A percentile compares a stretch with the other conserved stretches of the same genome.
Conservation (phyloP, 2,329 filamentous ascomycete genomes). For the Tolypocladium inflatum region DNA sequence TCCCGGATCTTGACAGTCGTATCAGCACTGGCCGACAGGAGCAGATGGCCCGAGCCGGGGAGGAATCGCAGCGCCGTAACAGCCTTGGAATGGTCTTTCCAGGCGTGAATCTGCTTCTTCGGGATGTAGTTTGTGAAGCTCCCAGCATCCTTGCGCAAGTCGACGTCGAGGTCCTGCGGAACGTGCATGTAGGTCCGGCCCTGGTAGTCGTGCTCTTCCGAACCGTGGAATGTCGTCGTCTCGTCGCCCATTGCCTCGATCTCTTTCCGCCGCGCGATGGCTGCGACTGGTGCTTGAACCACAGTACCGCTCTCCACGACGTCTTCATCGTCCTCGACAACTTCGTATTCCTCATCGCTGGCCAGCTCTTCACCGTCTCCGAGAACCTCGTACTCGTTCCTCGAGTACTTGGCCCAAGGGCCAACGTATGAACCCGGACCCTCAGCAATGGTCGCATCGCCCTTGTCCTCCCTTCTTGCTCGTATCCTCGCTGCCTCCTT, state of each 20-base stretch:
- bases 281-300: constrained; percentile 43
- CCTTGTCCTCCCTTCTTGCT: constrained; percentile 74
- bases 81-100: constrained; percentile 74
- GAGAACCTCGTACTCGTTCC: constrained; percentile 64
- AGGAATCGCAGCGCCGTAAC: constrained; percentile 89
- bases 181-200: constrained; percentile 97
- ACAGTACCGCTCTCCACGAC: constrained; percentile 56
- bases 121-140: constrained; percentile 85
- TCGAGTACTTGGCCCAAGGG: constrained; percentile 81
- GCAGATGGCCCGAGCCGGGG: constrained; percentile 74
- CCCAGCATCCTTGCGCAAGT: constrained; percentile 71
- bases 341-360: constrained; percentile 70
- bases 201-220: constrained; percentile 80
- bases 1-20: constrained; percentile 91
- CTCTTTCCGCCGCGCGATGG: constrained; percentile 46
- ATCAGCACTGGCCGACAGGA: constrained; percentile 86
- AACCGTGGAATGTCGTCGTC: constrained; percentile 80
- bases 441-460: constrained; percentile 73
- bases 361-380: constrained; percentile 66
- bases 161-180: constrained; percentile 80
- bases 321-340: constrained; percentile 67
- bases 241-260: constrained; percentile 58
- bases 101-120: constrained; percentile 87
- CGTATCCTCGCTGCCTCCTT: constrained; percentile 59
- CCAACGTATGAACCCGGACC: constrained; percentile 85